Evolutionary conservation across 2,329 filamentous ascomycete species (phyloP).

Genomic region (Colletotrichum endophyticum): DNA sequence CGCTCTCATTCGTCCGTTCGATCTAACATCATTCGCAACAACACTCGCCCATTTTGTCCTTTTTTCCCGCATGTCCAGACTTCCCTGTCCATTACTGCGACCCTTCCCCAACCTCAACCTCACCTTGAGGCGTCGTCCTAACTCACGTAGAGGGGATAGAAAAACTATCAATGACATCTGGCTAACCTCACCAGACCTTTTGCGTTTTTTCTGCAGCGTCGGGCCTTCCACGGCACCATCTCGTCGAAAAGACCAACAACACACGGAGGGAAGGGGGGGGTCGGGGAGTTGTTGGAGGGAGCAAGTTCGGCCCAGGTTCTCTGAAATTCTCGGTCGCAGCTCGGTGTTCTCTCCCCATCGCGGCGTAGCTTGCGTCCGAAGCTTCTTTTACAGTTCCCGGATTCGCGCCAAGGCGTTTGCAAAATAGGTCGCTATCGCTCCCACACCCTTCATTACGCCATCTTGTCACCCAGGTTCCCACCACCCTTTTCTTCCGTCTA

Average conservation of each 20-base stretch:
- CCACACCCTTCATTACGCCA: not conserved
- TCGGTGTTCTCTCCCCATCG: not conserved
- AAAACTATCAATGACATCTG: not conserved
- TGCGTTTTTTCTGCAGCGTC: not conserved
- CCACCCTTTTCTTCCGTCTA: not conserved
- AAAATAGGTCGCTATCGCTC: not conserved
- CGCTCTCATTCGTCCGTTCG: not conserved
- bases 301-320: not conserved
- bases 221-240: slow-evolving; percentile 18
- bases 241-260: not conserved
- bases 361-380: not conserved
- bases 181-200: not conserved
- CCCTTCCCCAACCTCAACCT: not conserved
- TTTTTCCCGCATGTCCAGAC: not conserved
- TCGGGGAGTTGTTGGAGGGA: not conserved
- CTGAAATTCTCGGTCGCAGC: not conserved
- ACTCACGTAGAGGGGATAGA: not conserved
- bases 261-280: not conserved
- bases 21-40: not conserved
- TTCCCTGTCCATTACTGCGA: not conserved
- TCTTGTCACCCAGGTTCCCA: not conserved
- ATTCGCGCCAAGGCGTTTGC: not conserved
- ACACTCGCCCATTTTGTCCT: not conserved
- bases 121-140: not conserved
- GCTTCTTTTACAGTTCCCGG: not conserved